These are phyloP conservation scores for Anthostomella pinea DNA, from an alignment of 2,329 filamentous ascomycete species.

Conservation along the genomic window DNA sequence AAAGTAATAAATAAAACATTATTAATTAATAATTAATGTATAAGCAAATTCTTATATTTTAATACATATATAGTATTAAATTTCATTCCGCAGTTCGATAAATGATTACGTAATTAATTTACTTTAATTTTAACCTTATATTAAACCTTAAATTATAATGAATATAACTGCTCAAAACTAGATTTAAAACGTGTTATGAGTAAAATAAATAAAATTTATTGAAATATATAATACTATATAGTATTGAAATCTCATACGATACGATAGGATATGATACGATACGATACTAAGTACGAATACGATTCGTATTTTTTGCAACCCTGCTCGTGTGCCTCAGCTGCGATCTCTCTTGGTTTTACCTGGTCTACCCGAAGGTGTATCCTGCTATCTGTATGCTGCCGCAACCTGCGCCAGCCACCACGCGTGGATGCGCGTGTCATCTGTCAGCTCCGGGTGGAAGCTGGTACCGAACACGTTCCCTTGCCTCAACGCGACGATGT, in stretches of 20 bases:
- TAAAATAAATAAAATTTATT: not conserved
- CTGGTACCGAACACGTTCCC: conserved; percentile 92
- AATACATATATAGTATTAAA: no score
- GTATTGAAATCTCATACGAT: not conserved
- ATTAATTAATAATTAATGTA: not conserved
- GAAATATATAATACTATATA: not conserved
- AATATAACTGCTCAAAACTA: not conserved
- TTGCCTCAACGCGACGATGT: conserved; percentile 87
- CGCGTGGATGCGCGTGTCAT: conserved; percentile 80
- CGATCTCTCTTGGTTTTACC: no score
- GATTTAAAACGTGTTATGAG: not conserved
- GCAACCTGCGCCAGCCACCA: conserved; percentile 86
- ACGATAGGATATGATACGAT: no score
- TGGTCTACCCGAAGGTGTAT: no score
- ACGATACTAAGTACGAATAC: no score
- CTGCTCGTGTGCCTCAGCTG: no score
- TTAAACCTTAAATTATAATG: no score
- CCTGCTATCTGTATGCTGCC: conserved; percentile 18
- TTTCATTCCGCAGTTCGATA: no score
- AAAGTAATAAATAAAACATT: not conserved
- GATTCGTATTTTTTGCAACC: no score
- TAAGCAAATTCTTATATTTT: no score
- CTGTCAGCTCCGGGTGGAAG: conserved; percentile 92
- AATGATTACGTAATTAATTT: no score
- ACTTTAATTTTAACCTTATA: no score